These are phyloP conservation scores for Blastocystis sp. DNA, from an alignment of 352 stramenopile species.

Conservation along the genomic window DNA sequence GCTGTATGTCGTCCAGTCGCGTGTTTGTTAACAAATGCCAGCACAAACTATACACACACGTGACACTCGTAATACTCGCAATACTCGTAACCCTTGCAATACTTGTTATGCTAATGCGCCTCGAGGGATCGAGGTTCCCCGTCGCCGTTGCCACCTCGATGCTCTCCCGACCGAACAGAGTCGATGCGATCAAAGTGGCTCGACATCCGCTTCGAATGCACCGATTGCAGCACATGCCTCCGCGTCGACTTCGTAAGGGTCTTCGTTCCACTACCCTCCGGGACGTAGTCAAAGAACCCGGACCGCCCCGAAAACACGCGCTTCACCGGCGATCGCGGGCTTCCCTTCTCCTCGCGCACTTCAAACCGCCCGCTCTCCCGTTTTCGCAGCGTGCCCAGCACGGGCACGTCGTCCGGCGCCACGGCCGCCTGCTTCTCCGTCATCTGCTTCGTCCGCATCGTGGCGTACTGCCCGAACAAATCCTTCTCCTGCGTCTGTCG, in stretches of 20 bases:
- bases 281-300: not conserved
- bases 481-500: not conserved
- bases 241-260: not conserved
- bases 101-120: too few species aligned
- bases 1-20: slow-evolving; percentile 64
- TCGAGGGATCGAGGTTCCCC: too few species aligned
- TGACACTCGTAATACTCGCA: not conserved
- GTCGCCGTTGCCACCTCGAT: too few species aligned
- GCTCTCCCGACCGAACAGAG: not conserved
- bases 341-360: not conserved
- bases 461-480: slow-evolving; percentile 16
- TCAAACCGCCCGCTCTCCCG: not conserved
- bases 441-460: slow-evolving; percentile 28
- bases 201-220: not conserved
- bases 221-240: not conserved
- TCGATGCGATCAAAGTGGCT: not conserved
- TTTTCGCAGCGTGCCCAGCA: not conserved
- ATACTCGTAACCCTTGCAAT: too few species aligned
- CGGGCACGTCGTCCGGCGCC: not conserved
- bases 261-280: not conserved
- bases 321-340: not conserved
- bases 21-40: slow-evolving; percentile 37
- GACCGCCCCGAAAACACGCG: not conserved
- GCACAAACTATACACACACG: not conserved
- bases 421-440: not conserved